Conservation (phyloP, 2,329 filamentous ascomycete species). For the Sporothrix brasiliensis region DNA sequence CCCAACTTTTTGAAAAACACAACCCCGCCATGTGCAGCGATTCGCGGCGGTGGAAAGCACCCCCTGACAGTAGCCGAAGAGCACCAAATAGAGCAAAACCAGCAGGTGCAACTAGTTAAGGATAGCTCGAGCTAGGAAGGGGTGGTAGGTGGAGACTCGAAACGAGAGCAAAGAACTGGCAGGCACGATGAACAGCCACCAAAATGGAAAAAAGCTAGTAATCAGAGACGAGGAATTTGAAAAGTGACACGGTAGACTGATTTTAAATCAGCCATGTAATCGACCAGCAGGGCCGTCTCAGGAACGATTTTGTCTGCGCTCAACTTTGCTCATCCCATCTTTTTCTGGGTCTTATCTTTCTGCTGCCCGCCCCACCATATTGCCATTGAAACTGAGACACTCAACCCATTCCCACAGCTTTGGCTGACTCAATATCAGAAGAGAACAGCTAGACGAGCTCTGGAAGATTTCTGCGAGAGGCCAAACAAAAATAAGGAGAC, state of each 20-base stretch:
- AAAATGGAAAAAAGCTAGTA: slow-evolving; percentile 19
- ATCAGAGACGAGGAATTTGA: neutral
- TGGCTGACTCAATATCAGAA: neutral
- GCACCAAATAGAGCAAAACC: neutral
- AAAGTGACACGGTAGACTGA: slow-evolving; percentile 15
- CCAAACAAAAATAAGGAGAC: too few relatives aligned
- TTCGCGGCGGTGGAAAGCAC: neutral
- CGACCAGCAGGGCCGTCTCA: neutral
- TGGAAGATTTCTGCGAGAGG: neutral
- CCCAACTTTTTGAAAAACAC: neutral
- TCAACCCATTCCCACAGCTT: neutral
- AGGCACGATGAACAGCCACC: slow-evolving; percentile 10
- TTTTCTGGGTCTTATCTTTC: neutral
- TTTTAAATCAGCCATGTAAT: slow-evolving; percentile 16
- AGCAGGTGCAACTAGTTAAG: slow-evolving; percentile 20
- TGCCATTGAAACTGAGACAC: neutral
- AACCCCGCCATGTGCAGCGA: slow-evolving; percentile 19
- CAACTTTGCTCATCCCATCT: neutral
- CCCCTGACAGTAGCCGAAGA: slow-evolving; percentile 4
- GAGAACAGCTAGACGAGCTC: neutral
- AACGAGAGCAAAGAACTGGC: neutral
- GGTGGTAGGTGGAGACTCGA: neutral
- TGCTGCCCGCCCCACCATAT: neutral
- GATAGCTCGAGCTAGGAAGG: neutral
- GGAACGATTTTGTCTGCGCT: neutral